A percentile compares a stretch with the other conserved stretches of the same genome.
Conservation (phyloP, 306 rosid species). For the Ziziphus jujuba region DNA sequence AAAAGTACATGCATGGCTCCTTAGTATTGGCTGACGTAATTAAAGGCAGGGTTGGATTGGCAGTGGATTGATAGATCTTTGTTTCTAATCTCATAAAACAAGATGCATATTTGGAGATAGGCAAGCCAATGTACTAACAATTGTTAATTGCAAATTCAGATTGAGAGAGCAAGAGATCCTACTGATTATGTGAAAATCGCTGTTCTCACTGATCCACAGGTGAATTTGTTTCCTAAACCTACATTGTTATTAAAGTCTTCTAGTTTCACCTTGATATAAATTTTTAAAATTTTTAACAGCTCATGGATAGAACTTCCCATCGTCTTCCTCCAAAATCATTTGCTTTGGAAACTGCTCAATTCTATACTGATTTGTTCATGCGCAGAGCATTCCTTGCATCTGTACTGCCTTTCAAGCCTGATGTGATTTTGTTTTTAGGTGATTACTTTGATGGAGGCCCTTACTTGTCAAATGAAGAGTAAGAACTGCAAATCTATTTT, state of each 20-base stretch:
- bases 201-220: conserved; percentile 84
- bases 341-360: conserved; percentile 62
- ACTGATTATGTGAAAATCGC: conserved; percentile 63
- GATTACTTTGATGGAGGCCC: conserved; percentile 90
- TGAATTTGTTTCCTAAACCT: conserved; percentile 23
- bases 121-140: conserved; percentile 3
- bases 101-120: background rate
- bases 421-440: conserved; percentile 70
- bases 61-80: background rate
- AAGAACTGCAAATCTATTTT: conserved; percentile 35
- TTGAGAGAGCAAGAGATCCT: conserved; percentile 23
- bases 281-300: conserved; percentile 45
- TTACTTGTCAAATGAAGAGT: conserved; percentile 65
- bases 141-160: conserved; percentile 32
- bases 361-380: conserved; percentile 82
- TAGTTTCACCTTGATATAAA: conserved; percentile 14
- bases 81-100: background rate
- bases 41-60: no score
- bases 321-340: conserved; percentile 65
- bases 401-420: conserved; percentile 65
- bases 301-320: conserved; percentile 79
- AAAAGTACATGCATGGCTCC: no score
- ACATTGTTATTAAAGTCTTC: background rate
- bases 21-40: no score
- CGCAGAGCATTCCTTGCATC: conserved; percentile 74